These are phyloP conservation scores for Malus domestica DNA, from an alignment of 306 rosid genomes.

Conservation along the genomic window DNA sequence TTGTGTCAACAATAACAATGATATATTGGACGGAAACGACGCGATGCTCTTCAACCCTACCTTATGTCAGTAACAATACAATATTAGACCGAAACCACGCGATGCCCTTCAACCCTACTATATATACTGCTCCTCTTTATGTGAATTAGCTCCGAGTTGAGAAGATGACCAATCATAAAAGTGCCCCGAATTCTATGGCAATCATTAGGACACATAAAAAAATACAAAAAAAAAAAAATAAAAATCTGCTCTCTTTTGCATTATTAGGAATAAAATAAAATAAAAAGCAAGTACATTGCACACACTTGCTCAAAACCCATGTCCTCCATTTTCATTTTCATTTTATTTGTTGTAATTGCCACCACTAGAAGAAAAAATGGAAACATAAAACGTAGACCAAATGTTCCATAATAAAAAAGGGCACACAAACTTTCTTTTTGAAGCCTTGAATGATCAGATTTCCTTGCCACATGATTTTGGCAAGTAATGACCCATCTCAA, in stretches of 20 bases:
- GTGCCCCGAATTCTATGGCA: conserved; percentile 12
- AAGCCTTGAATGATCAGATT: conserved; percentile 35
- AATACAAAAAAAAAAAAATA: neutral
- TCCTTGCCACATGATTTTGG: conserved; percentile 11
- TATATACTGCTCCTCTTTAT: no score
- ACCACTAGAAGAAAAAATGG: neutral
- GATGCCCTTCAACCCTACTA: no score
- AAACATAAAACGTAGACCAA: conserved; percentile 5
- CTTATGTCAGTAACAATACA: no score
- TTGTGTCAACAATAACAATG: no score
- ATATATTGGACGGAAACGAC: no score
- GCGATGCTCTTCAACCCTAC: no score
- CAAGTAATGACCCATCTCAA: conserved; percentile 29
- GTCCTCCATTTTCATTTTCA: neutral
- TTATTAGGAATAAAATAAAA: neutral
- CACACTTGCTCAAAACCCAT: conserved; percentile 3
- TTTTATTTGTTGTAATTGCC: neutral
- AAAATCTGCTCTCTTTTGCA: neutral
- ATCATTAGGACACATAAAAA: neutral
- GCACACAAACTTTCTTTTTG: conserved; percentile 19
- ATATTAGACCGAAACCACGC: no score
- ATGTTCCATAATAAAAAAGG: neutral
- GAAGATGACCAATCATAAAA: neutral
- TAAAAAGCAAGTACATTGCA: neutral
- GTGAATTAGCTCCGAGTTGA: no score